Base-by-base conservation (phyloP, 805 yeast genomes). In the Candida insectalens region DNA sequence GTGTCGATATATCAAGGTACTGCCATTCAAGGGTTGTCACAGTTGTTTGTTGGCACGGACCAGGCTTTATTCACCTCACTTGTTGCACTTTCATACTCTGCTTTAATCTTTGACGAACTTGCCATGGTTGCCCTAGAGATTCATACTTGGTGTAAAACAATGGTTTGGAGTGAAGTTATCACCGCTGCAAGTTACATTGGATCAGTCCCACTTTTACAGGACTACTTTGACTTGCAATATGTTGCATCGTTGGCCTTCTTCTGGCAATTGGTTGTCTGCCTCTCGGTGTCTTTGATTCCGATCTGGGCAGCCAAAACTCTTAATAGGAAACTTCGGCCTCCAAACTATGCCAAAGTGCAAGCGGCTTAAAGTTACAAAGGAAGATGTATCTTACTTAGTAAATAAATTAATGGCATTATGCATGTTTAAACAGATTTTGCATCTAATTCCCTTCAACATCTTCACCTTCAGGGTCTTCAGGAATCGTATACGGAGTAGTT, bases 281-380 rank as follows among this genome's bases (percentile, higher is more conserved):
- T 88, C 27, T 65, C 74, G 0, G 60, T 83, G 4, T 80, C 95
- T 5, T 63, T 89, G 37, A 57, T 85, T 25, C 98, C 98, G 1
- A 94, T 89, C 2, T 89, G 96, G 96, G 61, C 80, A 2, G 77
- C 78, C 3, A 83, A 83, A 55, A 66, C 82, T 4, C 61, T 89
- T 13, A 76, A 79, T 50, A 69, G 95, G 42, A 75, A 65, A 40
- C 56, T 92, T 36, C 74, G 87, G 45, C 97, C 98, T 3, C 98
- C 98, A 21, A 85, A 84, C 50, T 92, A 92, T 55, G 96, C 96
- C 6, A 92, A 92, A 56, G 97, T 92, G 27, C 97, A 88, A 55
- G 78, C 71, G 36, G 25, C 30, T 18, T 27, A 16, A 27, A n/a
- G 8, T 12, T 7, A 9, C 10, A 7, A n/a, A n/a, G n/a, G n/a